Conservation (phyloP, 2,329 filamentous ascomycete genomes). For the Celoporthe dispersa region DNA sequence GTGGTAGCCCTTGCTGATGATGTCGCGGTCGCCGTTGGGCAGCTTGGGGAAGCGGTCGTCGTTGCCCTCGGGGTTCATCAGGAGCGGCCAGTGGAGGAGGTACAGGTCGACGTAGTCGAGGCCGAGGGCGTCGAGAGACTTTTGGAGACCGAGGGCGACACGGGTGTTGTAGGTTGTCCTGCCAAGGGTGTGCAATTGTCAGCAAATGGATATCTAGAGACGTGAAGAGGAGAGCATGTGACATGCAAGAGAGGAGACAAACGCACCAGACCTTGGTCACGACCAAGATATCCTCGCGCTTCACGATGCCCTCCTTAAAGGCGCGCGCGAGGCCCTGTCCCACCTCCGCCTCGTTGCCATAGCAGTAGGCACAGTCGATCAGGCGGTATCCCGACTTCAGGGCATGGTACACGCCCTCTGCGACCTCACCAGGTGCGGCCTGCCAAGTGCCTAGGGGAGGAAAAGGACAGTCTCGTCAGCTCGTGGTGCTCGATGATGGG, state of each 20-base stretch:
- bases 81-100: constrained; percentile 81
- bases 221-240: too few relatives aligned
- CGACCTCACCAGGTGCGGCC: constrained; percentile 61
- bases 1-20: constrained; percentile 65
- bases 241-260: too few relatives aligned
- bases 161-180: constrained; percentile 72
- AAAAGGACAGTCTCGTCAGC: constrained; percentile 14
- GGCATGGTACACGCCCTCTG: constrained; percentile 61
- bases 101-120: constrained; percentile 83
- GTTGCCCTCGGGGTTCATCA: constrained; percentile 79
- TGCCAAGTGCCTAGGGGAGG: constrained; percentile 65
- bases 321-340: constrained; percentile 77
- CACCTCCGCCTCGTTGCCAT: constrained; percentile 83
- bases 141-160: constrained; percentile 70
- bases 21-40: constrained; percentile 74
- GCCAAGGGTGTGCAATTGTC: background rate
- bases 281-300: constrained; percentile 80
- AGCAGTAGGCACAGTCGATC: constrained; percentile 76
- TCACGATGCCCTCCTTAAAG: constrained; percentile 68
- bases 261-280: constrained; percentile 77
- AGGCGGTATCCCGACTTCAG: constrained; percentile 61
- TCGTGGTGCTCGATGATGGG: background rate
- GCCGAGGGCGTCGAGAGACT: constrained; percentile 73
- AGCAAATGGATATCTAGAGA: background rate
- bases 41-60: constrained; percentile 76